A percentile compares a stretch with the other conserved stretches of the same genome.
Conservation (phyloP, 1,284 basidiomycete genomes). For the Sphagnurus paluster region DNA sequence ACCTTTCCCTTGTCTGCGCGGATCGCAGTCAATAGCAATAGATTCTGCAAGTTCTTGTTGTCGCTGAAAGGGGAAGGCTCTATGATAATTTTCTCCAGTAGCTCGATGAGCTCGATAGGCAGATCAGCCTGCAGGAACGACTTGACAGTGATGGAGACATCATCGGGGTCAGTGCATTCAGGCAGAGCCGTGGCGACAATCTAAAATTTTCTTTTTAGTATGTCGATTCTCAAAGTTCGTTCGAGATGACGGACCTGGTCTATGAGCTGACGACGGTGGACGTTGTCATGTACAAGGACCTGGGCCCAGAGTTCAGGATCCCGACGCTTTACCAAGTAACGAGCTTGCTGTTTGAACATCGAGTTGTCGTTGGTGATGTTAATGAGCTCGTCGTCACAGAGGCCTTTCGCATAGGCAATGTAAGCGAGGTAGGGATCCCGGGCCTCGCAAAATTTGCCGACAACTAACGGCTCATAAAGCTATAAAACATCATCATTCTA, state of each 20-base stretch:
- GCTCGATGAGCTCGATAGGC: conserved; percentile 95
- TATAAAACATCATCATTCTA: conserved; percentile 28
- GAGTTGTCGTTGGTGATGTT: conserved; percentile 98
- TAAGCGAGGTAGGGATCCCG: conserved; percentile 98
- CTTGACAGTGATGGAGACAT: conserved; percentile 98
- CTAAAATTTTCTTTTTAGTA: no score
- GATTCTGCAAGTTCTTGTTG: conserved; percentile 94
- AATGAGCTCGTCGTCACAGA: conserved; percentile 98
- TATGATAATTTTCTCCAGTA: conserved; percentile 98
- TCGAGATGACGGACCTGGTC: conserved; percentile 70
- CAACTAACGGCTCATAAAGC: conserved; percentile 94
- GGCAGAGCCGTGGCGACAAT: conserved; percentile 94
- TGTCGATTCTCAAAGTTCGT: no score
- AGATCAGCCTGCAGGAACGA: conserved; percentile 98
- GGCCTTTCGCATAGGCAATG: conserved; percentile 99
- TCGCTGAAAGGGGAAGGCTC: conserved; percentile 98
- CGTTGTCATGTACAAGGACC: conserved; percentile 88
- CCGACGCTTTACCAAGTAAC: conserved; percentile 96
- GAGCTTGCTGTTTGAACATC: conserved; percentile 99
- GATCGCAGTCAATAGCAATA: conserved; percentile 94
- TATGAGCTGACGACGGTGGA: conserved; percentile 91
- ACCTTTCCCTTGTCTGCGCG: conserved; percentile 99
- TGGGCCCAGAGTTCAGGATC: conserved; percentile 97
- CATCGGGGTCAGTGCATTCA: conserved; percentile 97
- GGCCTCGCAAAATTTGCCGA: conserved; percentile 99